Percentiles rank a stretch among this genome's conserved stretches.
Conservation (phyloP, 495 filamentous ascomycete species). For the Tetracladium marchalianum region DNA sequence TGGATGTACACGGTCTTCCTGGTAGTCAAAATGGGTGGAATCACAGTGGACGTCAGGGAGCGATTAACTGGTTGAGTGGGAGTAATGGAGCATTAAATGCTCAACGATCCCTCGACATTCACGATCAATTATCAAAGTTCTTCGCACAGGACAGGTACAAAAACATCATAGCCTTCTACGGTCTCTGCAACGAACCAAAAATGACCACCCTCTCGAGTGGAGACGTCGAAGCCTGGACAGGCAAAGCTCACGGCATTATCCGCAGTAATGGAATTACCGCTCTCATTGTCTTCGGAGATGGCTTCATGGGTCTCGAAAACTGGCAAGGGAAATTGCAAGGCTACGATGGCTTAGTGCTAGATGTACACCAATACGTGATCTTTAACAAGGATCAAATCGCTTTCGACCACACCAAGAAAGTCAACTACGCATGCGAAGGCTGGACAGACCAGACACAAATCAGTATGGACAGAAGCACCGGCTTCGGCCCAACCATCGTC, state of each 20-base stretch:
- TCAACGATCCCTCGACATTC: conserved; percentile 70
- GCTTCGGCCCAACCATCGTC: conserved; percentile 93
- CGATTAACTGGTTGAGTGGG: conserved; percentile 73
- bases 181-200: conserved; percentile 77
- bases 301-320: conserved; percentile 69
- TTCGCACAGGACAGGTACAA: conserved; percentile 79
- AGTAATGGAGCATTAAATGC: conserved; percentile 54
- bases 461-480: conserved; percentile 60
- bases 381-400: conserved; percentile 72
- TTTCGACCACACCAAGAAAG: conserved; percentile 61
- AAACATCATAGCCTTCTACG: conserved; percentile 76
- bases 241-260: conserved; percentile 50
- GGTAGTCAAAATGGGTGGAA: conserved; percentile 90
- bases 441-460: conserved; percentile 71
- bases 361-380: conserved; percentile 91
- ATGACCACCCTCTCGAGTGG: conserved; percentile 54
- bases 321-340: conserved; percentile 63
- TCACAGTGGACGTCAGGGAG: conserved; percentile 66
- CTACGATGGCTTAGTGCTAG: conserved; percentile 55
- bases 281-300: conserved; percentile 68
- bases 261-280: conserved; percentile 59
- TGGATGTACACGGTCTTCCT: conserved; percentile 80
- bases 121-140: conserved; percentile 70
- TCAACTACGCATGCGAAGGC: conserved; percentile 73
- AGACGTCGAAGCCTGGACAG: conserved; percentile 62